Conservation (phyloP, 306 rosid species). For the Mimosa pudica region DNA sequence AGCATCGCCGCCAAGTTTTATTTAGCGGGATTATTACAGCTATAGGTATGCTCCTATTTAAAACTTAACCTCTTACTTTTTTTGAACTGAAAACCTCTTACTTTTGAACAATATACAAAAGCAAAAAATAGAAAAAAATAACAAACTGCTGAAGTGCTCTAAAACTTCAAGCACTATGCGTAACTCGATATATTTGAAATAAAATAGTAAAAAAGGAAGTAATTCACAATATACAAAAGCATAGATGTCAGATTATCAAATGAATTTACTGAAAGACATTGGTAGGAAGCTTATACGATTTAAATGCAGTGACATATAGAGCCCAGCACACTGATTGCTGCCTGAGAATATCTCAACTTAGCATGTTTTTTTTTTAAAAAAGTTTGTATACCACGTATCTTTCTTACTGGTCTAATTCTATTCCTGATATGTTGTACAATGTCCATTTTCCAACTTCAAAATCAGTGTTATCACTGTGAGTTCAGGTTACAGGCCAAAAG, state of each 20-base stretch:
- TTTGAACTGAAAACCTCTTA: no score
- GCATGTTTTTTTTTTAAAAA: neutral
- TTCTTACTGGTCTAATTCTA: neutral
- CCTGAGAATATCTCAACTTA: neutral
- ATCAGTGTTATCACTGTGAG: neutral
- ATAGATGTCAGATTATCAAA: no score
- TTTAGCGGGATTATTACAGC: slow-evolving; percentile 89
- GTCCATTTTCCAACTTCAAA: no score
- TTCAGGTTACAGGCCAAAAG: slow-evolving; percentile 10
- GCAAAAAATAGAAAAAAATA: neutral
- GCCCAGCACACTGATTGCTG: neutral
- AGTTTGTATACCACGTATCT: neutral
- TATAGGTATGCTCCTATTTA: slow-evolving; percentile 63
- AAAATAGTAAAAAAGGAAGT: no score
- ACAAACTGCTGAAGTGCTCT: neutral
- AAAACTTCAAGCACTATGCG: neutral
- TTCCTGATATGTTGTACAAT: neutral
- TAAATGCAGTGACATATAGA: neutral
- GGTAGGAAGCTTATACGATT: neutral
- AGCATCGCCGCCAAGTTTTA: slow-evolving; percentile 90
- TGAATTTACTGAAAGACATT: neutral
- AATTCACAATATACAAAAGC: no score
- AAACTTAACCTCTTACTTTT: slow-evolving; percentile 27
- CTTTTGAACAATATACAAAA: neutral
- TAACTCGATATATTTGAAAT: neutral